Evolutionary conservation across 1,139 yeast species (phyloP).

Genomic region (Candida sp.): DNA sequence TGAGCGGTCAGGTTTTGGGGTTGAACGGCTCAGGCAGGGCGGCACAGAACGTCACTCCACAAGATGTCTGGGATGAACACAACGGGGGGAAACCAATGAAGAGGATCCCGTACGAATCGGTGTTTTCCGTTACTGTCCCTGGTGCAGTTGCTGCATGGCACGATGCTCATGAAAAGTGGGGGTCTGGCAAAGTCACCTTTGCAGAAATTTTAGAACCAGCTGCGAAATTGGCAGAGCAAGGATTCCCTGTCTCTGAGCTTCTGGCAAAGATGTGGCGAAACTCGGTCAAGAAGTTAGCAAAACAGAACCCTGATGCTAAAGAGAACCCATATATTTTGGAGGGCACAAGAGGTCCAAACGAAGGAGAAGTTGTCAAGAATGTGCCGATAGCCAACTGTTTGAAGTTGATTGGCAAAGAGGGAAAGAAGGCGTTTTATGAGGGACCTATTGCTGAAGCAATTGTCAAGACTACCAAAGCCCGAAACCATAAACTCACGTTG

Average conservation of each 20-base stretch:
- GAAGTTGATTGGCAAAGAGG: slow-evolving; percentile 54
- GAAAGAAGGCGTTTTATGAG: slow-evolving; percentile 69
- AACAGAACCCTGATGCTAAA: slow-evolving; percentile 38
- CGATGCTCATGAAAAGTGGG: slow-evolving; percentile 73
- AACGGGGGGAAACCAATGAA: slow-evolving; percentile 42
- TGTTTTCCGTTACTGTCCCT: slow-evolving; percentile 71
- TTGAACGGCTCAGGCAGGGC: slow-evolving; percentile 82
- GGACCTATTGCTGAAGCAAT: slow-evolving; percentile 74
- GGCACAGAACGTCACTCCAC: slow-evolving; percentile 55
- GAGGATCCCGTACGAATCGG: slow-evolving; percentile 51
- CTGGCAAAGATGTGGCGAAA: slow-evolving; percentile 58
- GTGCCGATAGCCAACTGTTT: slow-evolving; percentile 57
- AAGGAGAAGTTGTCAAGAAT: slow-evolving; percentile 66
- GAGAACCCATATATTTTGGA: slow-evolving; percentile 39
- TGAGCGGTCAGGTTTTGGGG: slow-evolving; percentile 53
- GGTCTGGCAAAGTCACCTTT: slow-evolving; percentile 67
- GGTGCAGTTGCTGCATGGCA: slow-evolving; percentile 83
- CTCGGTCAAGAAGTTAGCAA: slow-evolving; percentile 38
- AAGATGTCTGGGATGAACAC: slow-evolving; percentile 48
- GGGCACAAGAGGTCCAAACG: slow-evolving; percentile 47
- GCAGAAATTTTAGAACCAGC: slow-evolving; percentile 71
- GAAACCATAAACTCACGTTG: slow-evolving; percentile 59
- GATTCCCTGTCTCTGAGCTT: slow-evolving; percentile 67
- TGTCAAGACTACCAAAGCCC: slow-evolving; percentile 50
- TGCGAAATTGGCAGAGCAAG: slow-evolving; percentile 68